phyloP scores from a whole-genome alignment of 257 asterid genomes.

The Euphrasia confusa region DNA sequence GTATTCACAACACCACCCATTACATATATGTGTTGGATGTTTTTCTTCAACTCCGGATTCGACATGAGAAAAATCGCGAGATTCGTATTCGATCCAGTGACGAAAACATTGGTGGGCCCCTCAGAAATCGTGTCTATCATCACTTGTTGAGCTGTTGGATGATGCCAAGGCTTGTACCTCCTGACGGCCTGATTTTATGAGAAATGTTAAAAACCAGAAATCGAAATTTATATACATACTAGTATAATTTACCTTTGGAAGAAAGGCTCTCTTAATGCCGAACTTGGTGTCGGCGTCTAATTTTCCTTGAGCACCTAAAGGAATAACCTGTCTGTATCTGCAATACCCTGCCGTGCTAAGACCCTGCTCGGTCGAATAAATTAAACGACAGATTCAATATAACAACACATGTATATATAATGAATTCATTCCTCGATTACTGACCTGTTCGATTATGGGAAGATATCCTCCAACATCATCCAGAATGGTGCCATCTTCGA shows the following conservation, averaged over 20 bases:
- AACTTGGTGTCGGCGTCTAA: constrained; percentile 61
- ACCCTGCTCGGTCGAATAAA: constrained; percentile 36
- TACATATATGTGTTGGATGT: constrained; percentile 60
- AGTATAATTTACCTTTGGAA: constrained; percentile 53
- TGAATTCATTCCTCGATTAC: too few relatives aligned
- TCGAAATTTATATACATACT: too few relatives aligned
- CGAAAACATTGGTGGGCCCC: constrained; percentile 60
- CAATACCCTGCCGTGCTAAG: constrained; percentile 69
- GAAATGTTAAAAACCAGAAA: neutral
- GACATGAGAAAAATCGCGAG: constrained; percentile 63
- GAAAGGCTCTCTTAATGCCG: constrained; percentile 63
- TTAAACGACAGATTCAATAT: neutral
- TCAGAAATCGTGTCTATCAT: constrained; percentile 57
- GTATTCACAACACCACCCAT: constrained; percentile 88
- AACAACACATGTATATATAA: too few relatives aligned
- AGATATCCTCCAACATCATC: constrained; percentile 85
- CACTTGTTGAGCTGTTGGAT: constrained; percentile 79
- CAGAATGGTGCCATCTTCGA: constrained; percentile 54
- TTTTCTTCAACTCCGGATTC: constrained; percentile 67
- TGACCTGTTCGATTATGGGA: constrained; percentile 89
- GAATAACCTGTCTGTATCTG: constrained; percentile 80
- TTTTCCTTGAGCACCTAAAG: constrained; percentile 65
- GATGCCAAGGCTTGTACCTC: constrained; percentile 62
- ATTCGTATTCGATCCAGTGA: constrained; percentile 57
- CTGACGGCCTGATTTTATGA: constrained; percentile 49